These are phyloP conservation scores for Saccharomyces hybrid DNA, from an alignment of 1,139 yeast species.

Conservation along the genomic window DNA sequence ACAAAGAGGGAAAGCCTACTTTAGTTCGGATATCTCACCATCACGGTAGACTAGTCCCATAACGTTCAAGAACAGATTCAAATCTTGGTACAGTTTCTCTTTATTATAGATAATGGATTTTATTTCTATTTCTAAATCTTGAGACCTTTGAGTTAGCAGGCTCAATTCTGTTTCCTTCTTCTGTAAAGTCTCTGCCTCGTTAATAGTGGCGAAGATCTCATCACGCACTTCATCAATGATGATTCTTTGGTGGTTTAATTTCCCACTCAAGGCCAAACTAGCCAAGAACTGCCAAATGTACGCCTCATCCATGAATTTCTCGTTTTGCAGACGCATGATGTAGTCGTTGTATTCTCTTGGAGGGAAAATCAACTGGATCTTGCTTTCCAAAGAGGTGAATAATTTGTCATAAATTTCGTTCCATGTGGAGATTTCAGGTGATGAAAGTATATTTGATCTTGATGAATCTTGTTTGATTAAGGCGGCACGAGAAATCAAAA, in stretches of 20 bases:
- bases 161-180: conserved; percentile 28
- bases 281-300: conserved; percentile 98
- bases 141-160: not conserved
- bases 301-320: conserved; percentile 54
- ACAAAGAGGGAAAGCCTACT: conserved; percentile 14
- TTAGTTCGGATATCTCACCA: conserved; percentile 39
- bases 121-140: conserved; percentile 24
- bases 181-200: conserved; percentile 62
- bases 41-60: conserved; percentile 90
- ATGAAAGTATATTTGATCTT: conserved; percentile 43
- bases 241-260: conserved; percentile 85
- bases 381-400: conserved; percentile 72
- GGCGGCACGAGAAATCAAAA: conserved; percentile 86
- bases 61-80: conserved; percentile 88
- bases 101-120: conserved; percentile 48
- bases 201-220: conserved; percentile 85
- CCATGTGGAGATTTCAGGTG: conserved; percentile 58
- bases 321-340: conserved; percentile 9
- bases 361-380: conserved; percentile 76
- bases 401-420: conserved; percentile 72
- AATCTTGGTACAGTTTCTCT: conserved; percentile 63
- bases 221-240: conserved; percentile 93
- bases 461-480: conserved; percentile 77
- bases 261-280: conserved; percentile 85
- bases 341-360: conserved; percentile 38